A percentile compares a stretch with the other conserved stretches of the same genome.
These are phyloP conservation scores for Dactylellina sp. DNA, from an alignment of 2,329 filamentous ascomycete species.

Conservation along the genomic window DNA sequence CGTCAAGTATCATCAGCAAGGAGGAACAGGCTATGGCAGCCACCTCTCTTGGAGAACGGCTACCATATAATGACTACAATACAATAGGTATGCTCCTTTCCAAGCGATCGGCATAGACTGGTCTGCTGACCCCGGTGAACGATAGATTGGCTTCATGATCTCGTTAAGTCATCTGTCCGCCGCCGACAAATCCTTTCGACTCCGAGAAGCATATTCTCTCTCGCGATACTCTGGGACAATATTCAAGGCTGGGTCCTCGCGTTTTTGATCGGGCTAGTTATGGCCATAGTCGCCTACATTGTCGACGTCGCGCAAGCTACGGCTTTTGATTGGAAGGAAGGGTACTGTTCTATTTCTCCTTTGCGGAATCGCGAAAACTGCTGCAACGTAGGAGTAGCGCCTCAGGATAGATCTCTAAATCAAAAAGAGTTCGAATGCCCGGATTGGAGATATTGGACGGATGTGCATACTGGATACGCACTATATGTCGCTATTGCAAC, in stretches of 20 bases:
- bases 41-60: constrained; percentile 68
- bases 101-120: background rate
- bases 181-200: constrained; percentile 66
- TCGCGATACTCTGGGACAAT: constrained; percentile 66
- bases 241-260: constrained; percentile 71
- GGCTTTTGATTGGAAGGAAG: constrained; percentile 70
- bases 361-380: constrained; percentile 68
- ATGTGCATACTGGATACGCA: constrained; percentile 56
- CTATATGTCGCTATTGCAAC: constrained; percentile 61
- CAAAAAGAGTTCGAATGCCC: background rate
- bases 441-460: constrained; percentile 59
- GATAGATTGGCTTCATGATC: constrained; percentile 70
- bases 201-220: constrained; percentile 64
- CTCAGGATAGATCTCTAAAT: background rate
- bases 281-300: constrained; percentile 69
- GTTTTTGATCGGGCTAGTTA: constrained; percentile 69
- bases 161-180: constrained; percentile 72
- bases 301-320: constrained; percentile 70
- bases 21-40: constrained; percentile 67
- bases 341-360: constrained; percentile 67
- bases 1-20: constrained; percentile 64
- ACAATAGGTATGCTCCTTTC: constrained; percentile 66
- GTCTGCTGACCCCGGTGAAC: background rate
- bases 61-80: constrained; percentile 73
- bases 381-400: constrained; percentile 63